Percentiles rank a stretch among this genome's conserved stretches.
Conservation (phyloP, 1,284 basidiomycete genomes). For the Coniferiporia sulphurascens region DNA sequence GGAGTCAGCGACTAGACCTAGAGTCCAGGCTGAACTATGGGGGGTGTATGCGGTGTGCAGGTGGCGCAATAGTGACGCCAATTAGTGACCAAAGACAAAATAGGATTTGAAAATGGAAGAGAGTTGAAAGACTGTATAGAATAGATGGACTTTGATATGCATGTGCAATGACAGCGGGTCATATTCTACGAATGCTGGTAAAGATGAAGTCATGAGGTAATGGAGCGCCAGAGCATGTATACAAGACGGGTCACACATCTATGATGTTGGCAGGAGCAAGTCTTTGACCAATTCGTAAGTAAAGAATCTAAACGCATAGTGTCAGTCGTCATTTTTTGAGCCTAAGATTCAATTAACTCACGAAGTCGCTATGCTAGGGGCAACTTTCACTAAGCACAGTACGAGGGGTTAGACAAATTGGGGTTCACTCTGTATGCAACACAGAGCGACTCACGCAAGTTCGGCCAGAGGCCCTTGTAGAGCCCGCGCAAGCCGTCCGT, state of each 20-base stretch:
- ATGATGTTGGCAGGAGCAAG: constrained; percentile 20
- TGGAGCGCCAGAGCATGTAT: background rate
- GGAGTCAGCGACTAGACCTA: background rate
- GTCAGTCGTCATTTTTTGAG: background rate
- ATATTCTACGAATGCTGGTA: background rate
- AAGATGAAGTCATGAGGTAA: background rate
- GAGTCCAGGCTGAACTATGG: background rate
- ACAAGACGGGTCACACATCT: background rate
- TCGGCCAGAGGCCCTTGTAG: constrained; percentile 89
- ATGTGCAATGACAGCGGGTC: background rate
- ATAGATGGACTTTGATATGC: background rate
- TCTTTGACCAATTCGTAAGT: constrained; percentile 69
- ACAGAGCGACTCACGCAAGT: constrained; percentile 63
- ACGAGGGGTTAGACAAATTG: background rate
- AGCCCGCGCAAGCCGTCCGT: constrained; percentile 73
- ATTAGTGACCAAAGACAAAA: background rate
- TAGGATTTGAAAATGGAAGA: background rate
- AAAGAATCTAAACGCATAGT: constrained; percentile 44
- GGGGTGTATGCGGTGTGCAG: background rate
- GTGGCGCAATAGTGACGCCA: background rate
- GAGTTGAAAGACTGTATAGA: background rate
- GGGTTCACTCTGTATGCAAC: background rate
- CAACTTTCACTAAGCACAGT: constrained; percentile 66
- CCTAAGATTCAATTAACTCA: constrained; percentile 16
- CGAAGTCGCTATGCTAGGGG: constrained; percentile 87